Base-by-base conservation (phyloP, 257 asterid genomes). In the Gardenia jasminoides region DNA sequence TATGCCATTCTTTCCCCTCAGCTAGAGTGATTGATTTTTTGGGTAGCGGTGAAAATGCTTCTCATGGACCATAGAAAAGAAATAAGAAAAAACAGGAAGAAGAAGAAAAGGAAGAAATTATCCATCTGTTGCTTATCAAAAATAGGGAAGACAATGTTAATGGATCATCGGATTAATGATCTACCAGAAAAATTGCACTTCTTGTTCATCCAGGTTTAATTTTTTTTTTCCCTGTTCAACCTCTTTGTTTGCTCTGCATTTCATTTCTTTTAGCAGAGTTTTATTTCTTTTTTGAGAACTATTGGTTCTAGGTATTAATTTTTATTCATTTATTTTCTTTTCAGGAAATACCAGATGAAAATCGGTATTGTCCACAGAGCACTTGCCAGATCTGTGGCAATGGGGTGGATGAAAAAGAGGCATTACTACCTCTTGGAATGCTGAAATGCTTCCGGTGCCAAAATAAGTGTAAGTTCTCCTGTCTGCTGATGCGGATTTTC, bases 271-370 rank as follows among this genome's bases (percentile, higher is more conserved):
- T 20, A 0, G 6, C 39, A 1, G 39, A 1, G 39, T 36, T 3
- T 36, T 36, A 36, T 1, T 36, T 1, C 3, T 36, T 36, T 36
- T 1, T 36, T 36, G 39, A 36, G 33, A 19, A 58, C 74, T 54
- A 5, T 15, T 62, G 39, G 70, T 30, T 65, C 1, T 65, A 36
- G 70, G 24, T 62, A 26, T 26, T 62, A 62, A 26, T 62, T 17
- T 9, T 26, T 1, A 62, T 62, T 62, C 68, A 62, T 61, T 61
- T 22, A 39, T 6, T 15, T 76, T 24, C 22, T 12, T 36, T 76
- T 67, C 91, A 95, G 99, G 97, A 93, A 75, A 88, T 95, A 76
- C 98, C 98, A 65, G 97, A 93, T 87, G 98, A 98, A 87, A 89
- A 90, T 78, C 93, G 98, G 99, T 93, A 92, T 77, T 95, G 99